A percentile compares a stretch with the other conserved stretches of the same genome.
Conservation (phyloP, 768 basidiomycete genomes). For the Boletus patriciae region DNA sequence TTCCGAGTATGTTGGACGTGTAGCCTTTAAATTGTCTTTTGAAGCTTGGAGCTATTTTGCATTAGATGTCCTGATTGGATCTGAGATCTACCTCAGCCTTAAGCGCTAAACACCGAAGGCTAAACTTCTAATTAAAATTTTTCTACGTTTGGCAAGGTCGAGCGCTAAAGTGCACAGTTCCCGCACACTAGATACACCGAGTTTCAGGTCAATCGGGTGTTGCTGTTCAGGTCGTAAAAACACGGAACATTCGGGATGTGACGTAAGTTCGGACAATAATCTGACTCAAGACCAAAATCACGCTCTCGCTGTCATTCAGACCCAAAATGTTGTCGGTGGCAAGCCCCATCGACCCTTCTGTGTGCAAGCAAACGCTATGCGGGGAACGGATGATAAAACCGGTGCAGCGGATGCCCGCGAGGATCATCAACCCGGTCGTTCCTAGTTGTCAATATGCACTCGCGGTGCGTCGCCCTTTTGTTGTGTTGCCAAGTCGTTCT, state of each 20-base stretch:
- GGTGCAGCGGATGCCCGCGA: not conserved
- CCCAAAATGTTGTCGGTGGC: conserved; percentile 20
- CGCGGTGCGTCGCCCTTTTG: conserved; percentile 39
- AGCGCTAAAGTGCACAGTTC: not conserved
- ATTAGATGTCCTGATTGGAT: conserved; percentile 4
- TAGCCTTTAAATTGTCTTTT: not conserved
- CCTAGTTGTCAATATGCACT: conserved; percentile 57
- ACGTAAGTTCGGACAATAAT: conserved; percentile 3
- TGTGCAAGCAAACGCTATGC: not conserved
- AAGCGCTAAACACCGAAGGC: conserved; percentile 13
- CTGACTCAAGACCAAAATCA: conserved; percentile 4
- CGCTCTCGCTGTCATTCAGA: not conserved
- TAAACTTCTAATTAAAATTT: conserved; percentile 21
- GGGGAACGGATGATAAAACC: not conserved
- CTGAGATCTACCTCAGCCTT: conserved; percentile 20
- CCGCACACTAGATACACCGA: not conserved
- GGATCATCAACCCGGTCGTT: conserved; percentile 56
- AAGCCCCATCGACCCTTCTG: not conserved
- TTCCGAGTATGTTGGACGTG: not conserved
- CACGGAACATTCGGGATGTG: not conserved
- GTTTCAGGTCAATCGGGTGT: not conserved
- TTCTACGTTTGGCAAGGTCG: conserved; percentile 1
- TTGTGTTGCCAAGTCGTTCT: not conserved
- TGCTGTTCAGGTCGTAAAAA: not conserved
- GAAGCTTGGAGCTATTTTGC: not conserved